phyloP scores from a whole-genome alignment of 2,329 filamentous ascomycete species.

The Pseudohalonectria lignicola region DNA sequence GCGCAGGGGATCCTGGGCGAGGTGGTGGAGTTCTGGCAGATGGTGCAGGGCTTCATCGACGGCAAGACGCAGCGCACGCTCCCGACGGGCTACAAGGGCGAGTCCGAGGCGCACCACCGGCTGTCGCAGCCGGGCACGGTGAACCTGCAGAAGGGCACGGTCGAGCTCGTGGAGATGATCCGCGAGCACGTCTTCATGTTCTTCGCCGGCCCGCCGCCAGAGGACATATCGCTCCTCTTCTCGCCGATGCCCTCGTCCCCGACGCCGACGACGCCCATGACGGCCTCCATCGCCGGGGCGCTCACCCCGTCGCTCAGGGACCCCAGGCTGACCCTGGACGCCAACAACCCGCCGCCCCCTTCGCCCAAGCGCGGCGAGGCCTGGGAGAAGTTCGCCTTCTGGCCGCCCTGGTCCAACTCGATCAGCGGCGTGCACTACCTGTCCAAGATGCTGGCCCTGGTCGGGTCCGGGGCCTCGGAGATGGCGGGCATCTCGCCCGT shows the following conservation, averaged over 20 bases:
- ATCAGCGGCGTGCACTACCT: constrained; percentile 88
- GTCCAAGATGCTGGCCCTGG: constrained; percentile 65
- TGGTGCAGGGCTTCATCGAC: constrained; percentile 78
- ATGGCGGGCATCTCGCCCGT: constrained; percentile 67
- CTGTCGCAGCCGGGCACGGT: constrained; percentile 59
- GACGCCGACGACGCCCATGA: constrained; percentile 54
- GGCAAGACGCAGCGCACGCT: constrained; percentile 72
- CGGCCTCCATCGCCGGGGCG: constrained; percentile 27
- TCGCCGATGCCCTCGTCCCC: constrained; percentile 68
- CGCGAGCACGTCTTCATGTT: constrained; percentile 71
- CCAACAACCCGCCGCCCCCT: constrained; percentile 62
- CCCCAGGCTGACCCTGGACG: constrained; percentile 70
- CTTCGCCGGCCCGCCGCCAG: constrained; percentile 78
- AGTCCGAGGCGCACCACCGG: constrained; percentile 71
- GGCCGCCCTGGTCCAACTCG: constrained; percentile 88
- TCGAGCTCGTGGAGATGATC: constrained; percentile 74
- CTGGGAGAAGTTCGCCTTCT: constrained; percentile 94
- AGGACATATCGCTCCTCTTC: constrained; percentile 80
- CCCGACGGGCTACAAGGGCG: constrained; percentile 70
- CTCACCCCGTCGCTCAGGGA: constrained; percentile 50
- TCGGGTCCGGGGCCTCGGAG: constrained; percentile 81
- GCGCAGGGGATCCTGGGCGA: constrained; percentile 82
- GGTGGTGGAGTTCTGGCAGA: constrained; percentile 89
- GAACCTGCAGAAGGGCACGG: constrained; percentile 64
- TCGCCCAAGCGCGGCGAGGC: constrained; percentile 70